Evolutionary conservation across 768 basidiomycete genomes (phyloP).

Genomic region (Xerocomus spinulosus): DNA sequence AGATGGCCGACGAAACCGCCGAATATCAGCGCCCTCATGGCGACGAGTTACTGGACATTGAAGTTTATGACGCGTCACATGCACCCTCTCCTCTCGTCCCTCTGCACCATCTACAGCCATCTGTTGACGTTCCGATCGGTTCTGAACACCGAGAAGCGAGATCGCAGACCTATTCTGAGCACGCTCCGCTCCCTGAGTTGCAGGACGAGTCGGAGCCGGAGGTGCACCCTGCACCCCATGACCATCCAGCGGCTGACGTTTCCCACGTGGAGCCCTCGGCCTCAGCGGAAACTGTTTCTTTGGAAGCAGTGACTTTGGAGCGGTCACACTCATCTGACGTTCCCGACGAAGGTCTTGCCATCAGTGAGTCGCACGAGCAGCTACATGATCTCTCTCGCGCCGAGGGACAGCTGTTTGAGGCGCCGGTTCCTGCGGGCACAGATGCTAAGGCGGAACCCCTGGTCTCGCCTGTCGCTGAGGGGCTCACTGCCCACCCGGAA

Average conservation of each 20-base stretch:
- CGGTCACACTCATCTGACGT: conserved; percentile 5
- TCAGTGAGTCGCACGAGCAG: conserved; percentile 21
- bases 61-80: conserved; percentile 39
- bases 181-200: conserved; percentile 1
- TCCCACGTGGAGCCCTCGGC: conserved; percentile 14
- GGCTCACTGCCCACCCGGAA: conserved; percentile 4
- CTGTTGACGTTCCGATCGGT: conserved; percentile 14
- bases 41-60: conserved; percentile 35
- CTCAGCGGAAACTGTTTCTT: conserved; percentile 8
- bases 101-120: conserved; percentile 11
- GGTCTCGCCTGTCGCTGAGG: conserved; percentile 4
- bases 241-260: conserved; percentile 14
- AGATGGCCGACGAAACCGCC: conserved; percentile 33
- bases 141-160: conserved; percentile 10
- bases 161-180: conserved; percentile 5
- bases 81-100: conserved; percentile 26
- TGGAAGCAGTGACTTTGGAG: conserved; percentile 4
- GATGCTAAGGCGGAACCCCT: conserved; percentile 2
- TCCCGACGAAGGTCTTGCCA: conserved; percentile 4
- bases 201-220: conserved; percentile 10
- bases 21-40: conserved; percentile 20
- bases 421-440: conserved; percentile 1
- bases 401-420: conserved; percentile 7
- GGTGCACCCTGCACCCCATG: conserved; percentile 9
- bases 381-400: conserved; percentile 3